These are phyloP conservation scores for Drechslerella dactyloides DNA, from an alignment of 2,329 filamentous ascomycete genomes.

Conservation along the genomic window DNA sequence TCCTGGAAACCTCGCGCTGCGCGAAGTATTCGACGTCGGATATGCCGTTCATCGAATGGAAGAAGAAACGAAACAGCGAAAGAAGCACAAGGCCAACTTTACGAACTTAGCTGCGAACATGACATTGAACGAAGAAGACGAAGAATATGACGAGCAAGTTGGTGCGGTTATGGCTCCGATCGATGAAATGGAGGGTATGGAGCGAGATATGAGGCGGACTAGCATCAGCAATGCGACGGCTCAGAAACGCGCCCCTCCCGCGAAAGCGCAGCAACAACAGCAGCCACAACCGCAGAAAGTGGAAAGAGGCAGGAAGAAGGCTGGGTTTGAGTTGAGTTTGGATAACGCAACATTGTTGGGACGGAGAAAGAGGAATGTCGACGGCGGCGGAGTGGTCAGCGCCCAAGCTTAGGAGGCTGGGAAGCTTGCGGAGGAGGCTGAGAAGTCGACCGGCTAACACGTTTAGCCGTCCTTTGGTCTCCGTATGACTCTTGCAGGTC, in stretches of 20 bases:
- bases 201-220: constrained; percentile 84
- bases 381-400: constrained; percentile 32
- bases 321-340: constrained; percentile 87
- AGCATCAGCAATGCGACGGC: constrained; percentile 65
- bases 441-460: not conserved
- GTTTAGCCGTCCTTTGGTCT: not conserved
- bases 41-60: constrained; percentile 97
- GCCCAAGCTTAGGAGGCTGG: constrained; percentile 44
- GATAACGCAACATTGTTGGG: constrained; percentile 90
- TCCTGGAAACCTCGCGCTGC: constrained; percentile 89
- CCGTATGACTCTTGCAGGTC: not conserved
- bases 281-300: constrained; percentile 78
- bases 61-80: constrained; percentile 89
- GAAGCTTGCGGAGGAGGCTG: not conserved
- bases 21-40: constrained; percentile 97
- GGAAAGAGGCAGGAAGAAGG: constrained; percentile 72
- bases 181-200: constrained; percentile 68
- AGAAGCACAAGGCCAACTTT: constrained; percentile 77
- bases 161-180: constrained; percentile 68
- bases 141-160: constrained; percentile 69
- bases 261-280: constrained; percentile 61
- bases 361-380: constrained; percentile 64
- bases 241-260: constrained; percentile 59
- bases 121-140: constrained; percentile 68
- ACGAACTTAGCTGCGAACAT: constrained; percentile 71